Evolutionary conservation across 495 filamentous ascomycete species (phyloP), one percentile per base, ranked within the genome.

Genomic region (Trichoderma asperelloides): DNA sequence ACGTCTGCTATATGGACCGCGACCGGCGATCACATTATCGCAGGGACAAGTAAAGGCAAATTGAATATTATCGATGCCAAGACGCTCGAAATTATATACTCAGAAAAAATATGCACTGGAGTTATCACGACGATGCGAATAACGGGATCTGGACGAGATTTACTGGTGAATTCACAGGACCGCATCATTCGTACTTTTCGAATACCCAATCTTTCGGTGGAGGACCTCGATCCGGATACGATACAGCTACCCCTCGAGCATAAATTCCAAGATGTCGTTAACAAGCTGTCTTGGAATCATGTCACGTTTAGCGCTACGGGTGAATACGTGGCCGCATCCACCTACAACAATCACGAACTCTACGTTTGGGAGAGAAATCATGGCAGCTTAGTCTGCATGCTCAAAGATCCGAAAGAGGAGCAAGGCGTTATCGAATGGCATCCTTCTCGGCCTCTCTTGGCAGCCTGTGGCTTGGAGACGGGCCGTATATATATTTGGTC

Each of bases 251-350:
- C 93, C 41, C 88, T 97, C 27, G 96, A 99, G 74, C 96, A 98
- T 75, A 97, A 96, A 75, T 98, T 97, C 72, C 93, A 97, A 77
- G 95, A 99, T 75, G 91, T 97, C 3, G 94, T 99, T 23, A 97
- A 98, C 73, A 86, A 89, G 33, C 82, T 97, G 13, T 88, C 89
- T 39, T 99, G 95, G 95, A 98, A 97, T 73, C 91, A 97, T 73
- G 92, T 96, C 39, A 87, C 93, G 0, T 97, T 99, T 75, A 95
- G 91, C 68, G 88, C 91, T 0, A 93, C 90, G 0, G 94, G 95
- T 41, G 95, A 98, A 74, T 93, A 93, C 72, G 89, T 98, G 49
- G 90, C 91, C 11, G 96, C 96, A 21, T 93, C 90, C 28, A 97
- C 95, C 1, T 96, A 89, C 75, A 97, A 96, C 82, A 98, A 97